Evolutionary conservation across 768 basidiomycete genomes (phyloP), one percentile per base, ranked within the genome.

Genomic region (Russula sp.): DNA sequence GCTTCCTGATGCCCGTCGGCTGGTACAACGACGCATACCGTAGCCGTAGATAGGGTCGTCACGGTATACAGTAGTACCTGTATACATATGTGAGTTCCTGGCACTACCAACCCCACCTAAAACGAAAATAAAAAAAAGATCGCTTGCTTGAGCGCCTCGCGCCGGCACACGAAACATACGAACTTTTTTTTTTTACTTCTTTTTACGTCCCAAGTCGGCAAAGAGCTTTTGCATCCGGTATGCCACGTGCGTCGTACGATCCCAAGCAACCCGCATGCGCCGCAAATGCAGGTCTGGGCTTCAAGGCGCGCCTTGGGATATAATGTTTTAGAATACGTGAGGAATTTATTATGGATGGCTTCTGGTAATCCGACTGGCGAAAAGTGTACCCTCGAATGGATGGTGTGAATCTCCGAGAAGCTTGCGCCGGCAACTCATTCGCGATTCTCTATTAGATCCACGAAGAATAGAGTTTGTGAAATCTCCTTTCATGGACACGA

Each of bases 1-100:
- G 31, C 51, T 58, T 63, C 50, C 42, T 58, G 62, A 58, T 63
- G 22, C 50, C 62, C 61, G 56, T 61, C 49, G 20, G 48, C 54
- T 40, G 13, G 37, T 48, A 40, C n/a, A 22, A 42, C 50, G n/a
- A 40, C 45, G 20, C 45, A 48, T 18, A 3, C 9, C 40, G 18
- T 27, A 37, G n/a, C 47, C 9, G 49, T 42, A 39, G 39, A 9
- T 9, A 32, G 59, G 32, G 37, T 22, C 34, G 31, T 20, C 6
- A 44, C 6, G 11, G 27, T 27, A 27, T 27, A 27, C 27, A 27
- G 40, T 13, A 40, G 40, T 40, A 10, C 40, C 31, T 54, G 35
- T 22, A 37, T 31, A 34, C 16, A 44, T 14, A n/a, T 10, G 34
- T 45, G 20, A 22, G 40, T 34, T 39, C 6, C 22, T 16, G 6